Evolutionary conservation across 495 filamentous ascomycete species (phyloP), one percentile per base, ranked within the genome.

Genomic region (Schizothecium vesticola): DNA sequence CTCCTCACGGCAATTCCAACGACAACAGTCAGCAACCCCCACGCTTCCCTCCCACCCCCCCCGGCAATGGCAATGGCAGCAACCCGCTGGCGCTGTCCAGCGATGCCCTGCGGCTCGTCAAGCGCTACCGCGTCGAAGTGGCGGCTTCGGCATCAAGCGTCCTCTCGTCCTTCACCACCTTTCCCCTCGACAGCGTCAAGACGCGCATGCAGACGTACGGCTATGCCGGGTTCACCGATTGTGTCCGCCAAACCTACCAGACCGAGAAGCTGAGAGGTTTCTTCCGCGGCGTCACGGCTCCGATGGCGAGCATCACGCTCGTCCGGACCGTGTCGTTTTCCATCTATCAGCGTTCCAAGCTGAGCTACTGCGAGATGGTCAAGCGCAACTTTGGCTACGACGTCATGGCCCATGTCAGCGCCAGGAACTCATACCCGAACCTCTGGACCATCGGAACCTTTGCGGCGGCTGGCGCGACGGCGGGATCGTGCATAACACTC

Each of bases 251-350:
- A 71, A 92, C 91, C 13, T 92, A 93, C 75, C 82, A 82, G 65
- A 88, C 86, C 1, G 91, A 94, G 80, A 86, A 89, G 26, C 75
- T 89, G 57, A 81, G 86, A 72, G 91, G 90, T 8, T 94, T 94
- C 81, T 94, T 91, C 82, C 85, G 92, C 71, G 91, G 91, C 72
- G 87, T 89, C 69, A 85, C 89, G 43, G 91, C 92, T 61, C 94
- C 94, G 33, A 83, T 97, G 75, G 87, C 87, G 22, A 95, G 91
- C 81, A 91, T 97, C 61, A 97, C 94, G 10, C 84, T 92, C 61
- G 93, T 97, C 65, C 88, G 94, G 43, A 95, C 94, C 22, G 85
- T 96, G 62, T 95, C 92, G n/a, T 97, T 97, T 75, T 94, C 92
- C 36, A 90, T 94, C 65, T 97, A 97, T 81, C 92, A 93, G 77